A percentile compares a stretch with the other conserved stretches of the same genome.
Conservation (phyloP, 2,329 filamentous ascomycete species). For the Fusarium duplospermum region DNA sequence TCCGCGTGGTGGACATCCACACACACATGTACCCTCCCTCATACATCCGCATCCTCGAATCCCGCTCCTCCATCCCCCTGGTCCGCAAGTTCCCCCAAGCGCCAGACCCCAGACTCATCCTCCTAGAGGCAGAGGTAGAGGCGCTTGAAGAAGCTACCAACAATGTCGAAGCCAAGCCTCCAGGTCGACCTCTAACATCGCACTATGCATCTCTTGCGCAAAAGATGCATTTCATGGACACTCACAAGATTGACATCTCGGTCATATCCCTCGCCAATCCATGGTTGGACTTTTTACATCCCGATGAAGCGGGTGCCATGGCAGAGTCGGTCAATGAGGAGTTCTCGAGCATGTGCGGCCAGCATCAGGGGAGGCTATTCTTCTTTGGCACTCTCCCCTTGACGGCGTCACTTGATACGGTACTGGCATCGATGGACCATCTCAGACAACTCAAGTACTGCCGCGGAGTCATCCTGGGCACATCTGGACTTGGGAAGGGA, state of each 20-base stretch:
- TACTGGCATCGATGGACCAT: constrained; percentile 74
- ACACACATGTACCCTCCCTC: constrained; percentile 77
- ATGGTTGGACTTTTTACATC: constrained; percentile 86
- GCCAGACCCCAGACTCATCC: constrained; percentile 72
- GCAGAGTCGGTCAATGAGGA: constrained; percentile 81
- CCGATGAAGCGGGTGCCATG: constrained; percentile 69
- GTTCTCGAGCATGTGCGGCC: constrained; percentile 76
- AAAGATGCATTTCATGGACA: constrained; percentile 90
- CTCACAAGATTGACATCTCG: constrained; percentile 82
- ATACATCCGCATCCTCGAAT: constrained; percentile 71
- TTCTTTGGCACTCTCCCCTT: constrained; percentile 87
- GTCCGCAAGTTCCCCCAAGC: constrained; percentile 72
- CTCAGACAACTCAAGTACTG: constrained; percentile 73
- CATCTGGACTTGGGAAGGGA: constrained; percentile 81
- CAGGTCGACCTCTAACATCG: constrained; percentile 83
- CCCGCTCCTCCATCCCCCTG: constrained; percentile 73
- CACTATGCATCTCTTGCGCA: constrained; percentile 84
- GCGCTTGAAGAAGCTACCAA: constrained; percentile 62
- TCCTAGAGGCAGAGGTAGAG: constrained; percentile 65
- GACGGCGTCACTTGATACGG: constrained; percentile 70
- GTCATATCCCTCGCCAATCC: constrained; percentile 93
- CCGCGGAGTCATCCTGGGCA: constrained; percentile 90
- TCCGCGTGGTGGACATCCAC: constrained; percentile 72
- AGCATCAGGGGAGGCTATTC: constrained; percentile 76
- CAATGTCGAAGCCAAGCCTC: constrained; percentile 66